Percentiles rank a stretch among this genome's conserved stretches.
Conservation (phyloP, 192 early-diverging fungal species). For the Backusella australiensis region DNA sequence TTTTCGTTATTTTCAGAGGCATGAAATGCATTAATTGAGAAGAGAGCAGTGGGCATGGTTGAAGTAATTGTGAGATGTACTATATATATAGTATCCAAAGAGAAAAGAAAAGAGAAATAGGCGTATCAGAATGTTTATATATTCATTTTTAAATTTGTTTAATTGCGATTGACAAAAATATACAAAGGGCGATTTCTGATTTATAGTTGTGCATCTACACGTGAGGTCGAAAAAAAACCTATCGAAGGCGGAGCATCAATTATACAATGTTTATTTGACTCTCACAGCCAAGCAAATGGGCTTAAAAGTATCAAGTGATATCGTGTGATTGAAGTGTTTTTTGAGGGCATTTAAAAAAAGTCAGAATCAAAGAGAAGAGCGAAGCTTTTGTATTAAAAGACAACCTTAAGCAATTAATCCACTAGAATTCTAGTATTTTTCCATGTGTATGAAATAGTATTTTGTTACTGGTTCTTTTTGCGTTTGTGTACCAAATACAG, state of each 20-base stretch:
- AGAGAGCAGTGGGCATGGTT: background rate
- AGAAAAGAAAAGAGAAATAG: background rate
- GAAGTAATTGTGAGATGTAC: background rate
- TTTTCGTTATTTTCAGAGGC: background rate
- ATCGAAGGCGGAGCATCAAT: background rate
- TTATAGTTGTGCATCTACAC: background rate
- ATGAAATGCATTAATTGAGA: background rate
- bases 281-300: constrained; percentile 5
- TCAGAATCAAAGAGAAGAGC: background rate
- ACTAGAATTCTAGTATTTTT: background rate
- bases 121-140: background rate
- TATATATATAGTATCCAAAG: background rate
- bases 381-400: background rate
- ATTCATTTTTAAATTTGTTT: constrained; percentile 3
- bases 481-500: background rate
- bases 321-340: background rate
- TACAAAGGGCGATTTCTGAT: background rate
- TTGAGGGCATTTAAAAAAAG: background rate
- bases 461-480: background rate
- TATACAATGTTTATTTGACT: background rate
- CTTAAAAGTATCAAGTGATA: constrained; percentile 8
- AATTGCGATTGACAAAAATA: background rate
- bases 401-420: background rate
- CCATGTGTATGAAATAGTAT: background rate
- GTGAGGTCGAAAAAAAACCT: background rate